These are phyloP conservation scores for Protomyces inouyei DNA, from an alignment of 1,139 yeast species.

Conservation along the genomic window DNA sequence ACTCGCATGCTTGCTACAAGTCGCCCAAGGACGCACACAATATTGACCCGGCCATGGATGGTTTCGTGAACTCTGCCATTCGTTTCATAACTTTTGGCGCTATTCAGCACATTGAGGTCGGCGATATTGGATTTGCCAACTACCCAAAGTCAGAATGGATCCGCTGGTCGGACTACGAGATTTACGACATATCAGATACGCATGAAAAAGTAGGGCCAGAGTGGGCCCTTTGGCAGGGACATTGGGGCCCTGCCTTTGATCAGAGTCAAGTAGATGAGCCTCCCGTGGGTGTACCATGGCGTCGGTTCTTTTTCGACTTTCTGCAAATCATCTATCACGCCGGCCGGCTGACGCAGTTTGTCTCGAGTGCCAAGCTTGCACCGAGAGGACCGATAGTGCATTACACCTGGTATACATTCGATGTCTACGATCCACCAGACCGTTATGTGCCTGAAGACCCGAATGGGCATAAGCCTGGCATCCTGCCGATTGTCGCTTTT, in stretches of 20 bases:
- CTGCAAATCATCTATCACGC: constrained; percentile 25
- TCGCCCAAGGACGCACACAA: constrained; percentile 21
- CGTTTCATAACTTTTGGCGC: constrained; percentile 25
- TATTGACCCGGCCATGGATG: constrained; percentile 23
- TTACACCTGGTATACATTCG: constrained; percentile 21
- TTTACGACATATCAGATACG: constrained; percentile 15
- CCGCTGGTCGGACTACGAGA: constrained; percentile 4
- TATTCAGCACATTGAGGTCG: constrained; percentile 22
- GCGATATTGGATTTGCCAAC: constrained; percentile 23
- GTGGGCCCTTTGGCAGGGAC: constrained; percentile 18
- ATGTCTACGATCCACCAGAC: constrained; percentile 14
- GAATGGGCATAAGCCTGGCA: constrained; percentile 21
- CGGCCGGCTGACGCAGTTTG: constrained; percentile 19
- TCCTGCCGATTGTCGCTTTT: constrained; percentile 16
- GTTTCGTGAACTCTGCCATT: constrained; percentile 24
- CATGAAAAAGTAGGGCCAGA: constrained; percentile 1
- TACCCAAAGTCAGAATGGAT: constrained; percentile 13
- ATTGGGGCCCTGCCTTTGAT: constrained; percentile 24
- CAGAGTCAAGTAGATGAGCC: constrained; percentile 23
- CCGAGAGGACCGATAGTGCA: constrained; percentile 21
- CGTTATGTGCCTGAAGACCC: constrained; percentile 23
- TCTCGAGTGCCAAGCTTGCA: constrained; percentile 12
- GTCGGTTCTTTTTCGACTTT: constrained; percentile 24
- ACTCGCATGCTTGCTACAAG: constrained; percentile 20
- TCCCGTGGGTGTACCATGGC: constrained; percentile 12